A percentile compares a stretch with the other conserved stretches of the same genome.
Evolutionary conservation across 345 rosid genomes (phyloP).

Genomic region (Bruguiera sexangula): DNA sequence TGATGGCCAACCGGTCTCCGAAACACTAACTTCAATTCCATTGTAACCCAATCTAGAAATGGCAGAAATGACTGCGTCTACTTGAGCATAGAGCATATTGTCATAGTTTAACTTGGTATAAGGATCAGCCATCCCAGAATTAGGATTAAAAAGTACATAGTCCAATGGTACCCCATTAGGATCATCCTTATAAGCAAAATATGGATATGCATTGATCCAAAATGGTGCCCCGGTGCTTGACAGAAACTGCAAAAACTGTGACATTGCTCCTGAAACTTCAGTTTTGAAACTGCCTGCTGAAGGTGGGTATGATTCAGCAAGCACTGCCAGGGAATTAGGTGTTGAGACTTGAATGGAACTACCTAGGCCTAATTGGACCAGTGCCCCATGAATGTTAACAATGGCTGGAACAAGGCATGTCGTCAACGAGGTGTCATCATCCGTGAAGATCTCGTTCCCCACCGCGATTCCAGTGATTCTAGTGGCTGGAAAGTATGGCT

Average conservation of each 20-base stretch:
- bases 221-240: conserved; percentile 56
- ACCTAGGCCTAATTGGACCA: conserved; percentile 67
- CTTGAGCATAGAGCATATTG: conserved; percentile 95
- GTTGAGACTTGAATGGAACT: conserved; percentile 70
- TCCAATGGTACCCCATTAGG: conserved; percentile 61
- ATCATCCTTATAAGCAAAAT: conserved; percentile 82
- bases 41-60: conserved; percentile 60
- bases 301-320: conserved; percentile 78
- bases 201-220: conserved; percentile 96
- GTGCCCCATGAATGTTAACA: conserved; percentile 65
- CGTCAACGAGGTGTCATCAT: conserved; percentile 13
- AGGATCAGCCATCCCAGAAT: conserved; percentile 80
- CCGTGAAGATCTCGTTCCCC: conserved; percentile 30
- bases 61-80: conserved; percentile 75
- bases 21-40: conserved; percentile 69
- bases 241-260: conserved; percentile 58
- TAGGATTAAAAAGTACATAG: conserved; percentile 82
- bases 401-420: conserved; percentile 64
- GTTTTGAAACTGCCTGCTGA: conserved; percentile 74
- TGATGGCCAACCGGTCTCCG: conserved; percentile 98
- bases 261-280: conserved; percentile 51
- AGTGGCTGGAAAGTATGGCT: conserved; percentile 27
- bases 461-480: conserved; percentile 29
- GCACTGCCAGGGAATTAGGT: conserved; percentile 67
- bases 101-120: conserved; percentile 68